Evolutionary conservation across 352 stramenopile species (phyloP).

Genomic region (Phytophthora quininea): DNA sequence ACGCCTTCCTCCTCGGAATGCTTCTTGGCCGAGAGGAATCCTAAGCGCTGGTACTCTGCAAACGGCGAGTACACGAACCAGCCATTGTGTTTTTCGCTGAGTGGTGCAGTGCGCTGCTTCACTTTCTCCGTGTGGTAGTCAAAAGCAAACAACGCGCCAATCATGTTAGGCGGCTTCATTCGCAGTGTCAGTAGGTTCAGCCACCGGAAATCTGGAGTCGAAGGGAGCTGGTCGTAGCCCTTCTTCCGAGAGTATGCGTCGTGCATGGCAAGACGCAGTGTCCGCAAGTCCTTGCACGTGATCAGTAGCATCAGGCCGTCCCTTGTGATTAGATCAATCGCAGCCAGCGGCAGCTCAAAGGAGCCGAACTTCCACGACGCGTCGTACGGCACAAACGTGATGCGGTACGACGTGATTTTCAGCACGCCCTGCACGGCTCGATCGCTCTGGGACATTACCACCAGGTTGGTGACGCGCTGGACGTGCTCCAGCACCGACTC

Average conservation of each 20-base stretch:
- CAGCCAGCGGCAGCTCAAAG: constrained; percentile 81
- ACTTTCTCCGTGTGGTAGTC: constrained; percentile 78
- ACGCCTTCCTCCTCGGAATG: constrained; percentile 32
- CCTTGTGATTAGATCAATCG: constrained; percentile 78
- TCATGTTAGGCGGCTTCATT: constrained; percentile 83
- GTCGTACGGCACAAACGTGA: constrained; percentile 87
- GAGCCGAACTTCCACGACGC: constrained; percentile 85
- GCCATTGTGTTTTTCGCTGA: constrained; percentile 67
- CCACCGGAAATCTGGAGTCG: constrained; percentile 79
- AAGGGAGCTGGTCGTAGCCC: constrained; percentile 77
- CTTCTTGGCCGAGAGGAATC: constrained; percentile 68
- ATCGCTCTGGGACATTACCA: constrained; percentile 85
- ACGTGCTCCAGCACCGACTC: constrained; percentile 82
- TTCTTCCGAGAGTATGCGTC: constrained; percentile 87
- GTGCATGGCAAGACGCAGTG: constrained; percentile 83
- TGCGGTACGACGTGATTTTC: constrained; percentile 85
- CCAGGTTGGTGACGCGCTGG: constrained; percentile 85
- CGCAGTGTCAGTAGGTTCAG: constrained; percentile 78
- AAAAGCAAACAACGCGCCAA: constrained; percentile 79
- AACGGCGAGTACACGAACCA: constrained; percentile 87
- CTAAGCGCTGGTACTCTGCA: constrained; percentile 83
- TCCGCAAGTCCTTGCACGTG: constrained; percentile 81
- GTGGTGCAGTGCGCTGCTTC: constrained; percentile 39
- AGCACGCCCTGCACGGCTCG: constrained; percentile 83
- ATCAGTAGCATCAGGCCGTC: constrained; percentile 86